Percentiles rank a stretch among this genome's conserved stretches.
Conservation (phyloP, 805 yeast genomes). For the Candida ulmi region DNA sequence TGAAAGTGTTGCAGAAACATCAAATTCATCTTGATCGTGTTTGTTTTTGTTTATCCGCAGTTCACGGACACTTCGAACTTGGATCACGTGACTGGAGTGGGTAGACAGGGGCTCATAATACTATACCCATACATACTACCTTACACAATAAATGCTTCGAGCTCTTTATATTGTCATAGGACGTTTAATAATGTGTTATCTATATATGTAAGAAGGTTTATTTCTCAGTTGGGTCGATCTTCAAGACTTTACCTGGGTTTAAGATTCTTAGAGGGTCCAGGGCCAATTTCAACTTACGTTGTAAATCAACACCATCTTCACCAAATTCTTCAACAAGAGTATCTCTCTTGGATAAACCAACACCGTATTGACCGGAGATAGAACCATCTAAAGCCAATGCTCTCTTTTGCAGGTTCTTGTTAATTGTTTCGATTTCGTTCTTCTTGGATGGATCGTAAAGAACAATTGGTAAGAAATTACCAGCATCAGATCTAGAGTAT, state of each 20-base stretch:
- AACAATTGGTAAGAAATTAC: slow-evolving; percentile 65
- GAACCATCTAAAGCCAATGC: slow-evolving; percentile 73
- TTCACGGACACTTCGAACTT: too few relatives aligned
- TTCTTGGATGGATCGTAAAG: slow-evolving; percentile 47
- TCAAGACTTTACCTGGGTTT: slow-evolving; percentile 74
- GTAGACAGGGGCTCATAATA: too few relatives aligned
- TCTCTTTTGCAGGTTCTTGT: slow-evolving; percentile 50
- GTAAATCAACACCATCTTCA: slow-evolving; percentile 52
- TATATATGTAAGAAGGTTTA: not conserved
- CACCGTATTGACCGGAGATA: slow-evolving; percentile 79
- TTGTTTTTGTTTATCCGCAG: too few relatives aligned
- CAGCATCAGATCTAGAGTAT: slow-evolving; percentile 77
- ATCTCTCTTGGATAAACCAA: slow-evolving; percentile 67
- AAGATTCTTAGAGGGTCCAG: slow-evolving; percentile 64
- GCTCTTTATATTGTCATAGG: too few relatives aligned
- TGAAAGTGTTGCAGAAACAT: too few relatives aligned
- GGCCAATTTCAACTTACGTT: slow-evolving; percentile 65
- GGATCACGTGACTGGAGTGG: too few relatives aligned
- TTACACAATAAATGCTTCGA: too few relatives aligned
- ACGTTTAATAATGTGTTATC: too few relatives aligned
- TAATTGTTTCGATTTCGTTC: slow-evolving; percentile 39
- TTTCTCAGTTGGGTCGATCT: slow-evolving; percentile 42
- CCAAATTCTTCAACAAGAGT: slow-evolving; percentile 58
- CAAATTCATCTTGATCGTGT: too few relatives aligned
- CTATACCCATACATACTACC: too few relatives aligned